Evolutionary conservation across 2,329 filamentous ascomycete genomes (phyloP).

Genomic region (Alternaria sp.): DNA sequence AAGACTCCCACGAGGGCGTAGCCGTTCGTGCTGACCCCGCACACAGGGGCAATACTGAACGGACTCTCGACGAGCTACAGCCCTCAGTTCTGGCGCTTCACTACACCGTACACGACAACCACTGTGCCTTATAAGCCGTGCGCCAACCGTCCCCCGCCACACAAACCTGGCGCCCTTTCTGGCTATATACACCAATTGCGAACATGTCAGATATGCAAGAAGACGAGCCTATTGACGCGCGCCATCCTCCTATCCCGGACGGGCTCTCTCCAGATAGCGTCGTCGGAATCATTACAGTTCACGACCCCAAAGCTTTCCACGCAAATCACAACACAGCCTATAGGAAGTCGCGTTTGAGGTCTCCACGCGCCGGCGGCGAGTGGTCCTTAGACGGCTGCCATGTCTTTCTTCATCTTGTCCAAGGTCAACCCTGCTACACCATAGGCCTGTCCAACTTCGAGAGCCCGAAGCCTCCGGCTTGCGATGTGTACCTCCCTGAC

Average conservation of each 20-base stretch:
- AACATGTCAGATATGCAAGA: not conserved
- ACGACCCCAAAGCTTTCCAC: constrained; percentile 7
- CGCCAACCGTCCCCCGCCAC: not conserved
- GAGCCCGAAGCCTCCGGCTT: not conserved
- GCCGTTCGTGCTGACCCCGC: not conserved
- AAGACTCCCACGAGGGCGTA: not conserved
- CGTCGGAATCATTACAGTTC: constrained; percentile 17
- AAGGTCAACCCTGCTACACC: constrained; percentile 4
- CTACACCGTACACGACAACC: not conserved
- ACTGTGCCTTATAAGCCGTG: not conserved
- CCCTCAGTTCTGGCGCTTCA: not conserved
- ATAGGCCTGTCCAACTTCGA: constrained; percentile 9
- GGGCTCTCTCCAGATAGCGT: constrained; percentile 5
- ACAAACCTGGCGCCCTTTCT: not conserved
- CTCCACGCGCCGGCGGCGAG: not conserved
- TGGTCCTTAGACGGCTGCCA: constrained; percentile 8
- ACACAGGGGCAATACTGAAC: not conserved
- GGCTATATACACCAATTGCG: not conserved
- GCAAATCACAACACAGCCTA: constrained; percentile 9
- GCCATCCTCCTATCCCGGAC: constrained; percentile 11
- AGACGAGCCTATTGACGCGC: not conserved
- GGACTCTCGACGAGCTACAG: not conserved
- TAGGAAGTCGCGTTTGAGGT: not conserved
- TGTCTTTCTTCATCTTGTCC: constrained; percentile 11
- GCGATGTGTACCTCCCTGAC: constrained; percentile 23